Base-by-base conservation (phyloP, 2,329 filamentous ascomycete species). In the Orbilia oligospora region DNA sequence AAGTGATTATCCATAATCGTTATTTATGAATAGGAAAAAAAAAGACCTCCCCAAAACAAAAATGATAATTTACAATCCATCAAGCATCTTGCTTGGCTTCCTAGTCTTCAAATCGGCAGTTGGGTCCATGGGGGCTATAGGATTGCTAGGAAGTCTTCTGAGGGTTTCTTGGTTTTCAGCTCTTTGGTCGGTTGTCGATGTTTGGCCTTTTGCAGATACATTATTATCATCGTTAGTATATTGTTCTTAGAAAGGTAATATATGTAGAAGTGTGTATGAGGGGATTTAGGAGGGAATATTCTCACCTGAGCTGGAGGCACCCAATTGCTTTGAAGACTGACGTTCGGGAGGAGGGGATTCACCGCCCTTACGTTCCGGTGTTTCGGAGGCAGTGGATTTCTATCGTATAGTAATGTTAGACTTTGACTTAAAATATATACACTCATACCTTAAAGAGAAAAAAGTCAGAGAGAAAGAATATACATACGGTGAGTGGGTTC, bases 401-500 rank as follows among this genome's bases (percentile, higher is more conserved):
- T 68, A 41, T 14, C 12, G 38, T n/a, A 41, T 30, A 41, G 16
- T 30, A 41, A 3, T 14, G 38, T 41, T 41, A 41, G 38, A 2
- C 16, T 41, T 41, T 14, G 12, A 16, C 12, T 41, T 16, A 41
- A 41, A 41, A 41, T 5, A 1, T 36, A 36, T 12, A 30, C 6
- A 5, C 36, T 38, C n/a, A n/a, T 38, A 2, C 36, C 10, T 38
- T 38, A 3, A 20, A 3, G 20, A 44, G 12, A 16, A 6, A 10
- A 14, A 38, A 8, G 18, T 4, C 18, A 3, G 12, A 9, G n/a
- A 67, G 20, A 20, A 16, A n/a, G 48, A 12, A 30, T 8, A 14
- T 18, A 30, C 36, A 9, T 58, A 68, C 73, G 51, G 75, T 78
- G 9, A 78, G 75, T n/a, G 75, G 75, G 55, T 78, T 78, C 38